A percentile compares a stretch with the other conserved stretches of the same genome.
These are phyloP conservation scores for Magnaporthiopsis incrustans DNA, from an alignment of 2,329 filamentous ascomycete genomes.

Conservation along the genomic window DNA sequence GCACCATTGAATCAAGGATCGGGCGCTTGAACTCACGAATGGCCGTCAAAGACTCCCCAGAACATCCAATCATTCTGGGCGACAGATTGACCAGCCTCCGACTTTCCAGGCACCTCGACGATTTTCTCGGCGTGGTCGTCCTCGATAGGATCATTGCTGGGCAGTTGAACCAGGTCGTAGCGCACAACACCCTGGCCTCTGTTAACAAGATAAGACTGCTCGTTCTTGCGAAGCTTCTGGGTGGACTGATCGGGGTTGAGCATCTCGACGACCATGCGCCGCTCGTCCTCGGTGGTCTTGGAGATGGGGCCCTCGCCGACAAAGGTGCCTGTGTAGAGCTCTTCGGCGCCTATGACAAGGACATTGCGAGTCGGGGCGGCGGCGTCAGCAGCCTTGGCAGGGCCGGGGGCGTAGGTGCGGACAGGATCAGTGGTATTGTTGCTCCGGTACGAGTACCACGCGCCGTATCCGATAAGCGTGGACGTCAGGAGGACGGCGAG, in stretches of 20 bases:
- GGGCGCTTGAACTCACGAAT: constrained; percentile 56
- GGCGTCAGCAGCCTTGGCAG: constrained; percentile 14
- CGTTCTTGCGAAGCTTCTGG: constrained; percentile 76
- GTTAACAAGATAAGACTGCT: constrained; percentile 86
- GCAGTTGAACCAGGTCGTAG: constrained; percentile 90
- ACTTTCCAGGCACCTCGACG: constrained; percentile 70
- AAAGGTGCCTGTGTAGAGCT: constrained; percentile 81
- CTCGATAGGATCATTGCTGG: constrained; percentile 96
- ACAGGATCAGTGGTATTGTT: constrained; percentile 10
- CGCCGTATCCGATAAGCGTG: constrained; percentile 65
- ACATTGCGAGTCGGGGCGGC: constrained; percentile 54
- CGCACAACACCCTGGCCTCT: constrained; percentile 85
- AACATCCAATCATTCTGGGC: constrained; percentile 93
- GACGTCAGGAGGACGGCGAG: constrained; percentile 60
- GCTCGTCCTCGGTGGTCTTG: constrained; percentile 79
- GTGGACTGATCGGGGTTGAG: constrained; percentile 90
- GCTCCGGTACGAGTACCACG: constrained; percentile 64
- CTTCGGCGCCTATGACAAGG: constrained; percentile 81
- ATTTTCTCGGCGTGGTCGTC: constrained; percentile 98
- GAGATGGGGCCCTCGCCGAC: constrained; percentile 79
- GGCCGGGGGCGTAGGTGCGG: constrained; percentile 6
- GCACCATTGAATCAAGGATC: neutral
- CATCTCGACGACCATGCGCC: constrained; percentile 88
- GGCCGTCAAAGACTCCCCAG: constrained; percentile 97
- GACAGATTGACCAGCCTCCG: constrained; percentile 31